These are phyloP conservation scores for Colletotrichum spaethianum DNA, from an alignment of 2,329 filamentous ascomycete species.

Conservation along the genomic window DNA sequence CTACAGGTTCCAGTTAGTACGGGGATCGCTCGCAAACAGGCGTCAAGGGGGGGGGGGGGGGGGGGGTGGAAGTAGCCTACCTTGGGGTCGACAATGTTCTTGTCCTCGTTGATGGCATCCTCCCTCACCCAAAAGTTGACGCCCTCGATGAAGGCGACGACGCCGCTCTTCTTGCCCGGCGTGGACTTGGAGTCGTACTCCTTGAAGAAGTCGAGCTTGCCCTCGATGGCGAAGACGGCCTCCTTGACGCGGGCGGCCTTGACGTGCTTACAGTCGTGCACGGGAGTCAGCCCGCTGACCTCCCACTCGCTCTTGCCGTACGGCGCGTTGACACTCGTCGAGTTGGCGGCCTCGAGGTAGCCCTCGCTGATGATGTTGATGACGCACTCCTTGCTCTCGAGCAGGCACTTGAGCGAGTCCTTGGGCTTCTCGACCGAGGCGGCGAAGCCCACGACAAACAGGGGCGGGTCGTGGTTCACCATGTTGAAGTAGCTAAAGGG, in stretches of 20 bases:
- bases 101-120: constrained; percentile 86
- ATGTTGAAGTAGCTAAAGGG: constrained; percentile 91
- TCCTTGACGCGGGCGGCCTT: constrained; percentile 82
- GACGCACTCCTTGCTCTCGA: constrained; percentile 80
- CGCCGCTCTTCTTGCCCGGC: constrained; percentile 82
- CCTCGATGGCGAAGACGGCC: constrained; percentile 87
- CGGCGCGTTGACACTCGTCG: constrained; percentile 83
- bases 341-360: constrained; percentile 90
- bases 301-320: constrained; percentile 76
- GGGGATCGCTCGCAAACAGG: not conserved
- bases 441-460: constrained; percentile 77
- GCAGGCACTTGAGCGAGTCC: constrained; percentile 83
- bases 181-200: constrained; percentile 83
- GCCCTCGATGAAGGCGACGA: constrained; percentile 85
- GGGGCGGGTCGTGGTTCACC: constrained; percentile 87
- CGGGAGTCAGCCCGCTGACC: constrained; percentile 80
- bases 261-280: constrained; percentile 74
- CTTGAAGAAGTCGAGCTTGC: constrained; percentile 78
- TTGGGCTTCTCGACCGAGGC: constrained; percentile 70
- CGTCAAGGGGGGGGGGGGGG: too few relatives aligned
- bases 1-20: constrained; percentile 48
- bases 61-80: constrained; percentile 58
- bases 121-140: constrained; percentile 90
- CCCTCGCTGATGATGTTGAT: constrained; percentile 91
- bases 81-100: constrained; percentile 79